These are phyloP conservation scores for Bipolaris sorokiniana DNA, from an alignment of 2,329 filamentous ascomycete species.

Conservation along the genomic window DNA sequence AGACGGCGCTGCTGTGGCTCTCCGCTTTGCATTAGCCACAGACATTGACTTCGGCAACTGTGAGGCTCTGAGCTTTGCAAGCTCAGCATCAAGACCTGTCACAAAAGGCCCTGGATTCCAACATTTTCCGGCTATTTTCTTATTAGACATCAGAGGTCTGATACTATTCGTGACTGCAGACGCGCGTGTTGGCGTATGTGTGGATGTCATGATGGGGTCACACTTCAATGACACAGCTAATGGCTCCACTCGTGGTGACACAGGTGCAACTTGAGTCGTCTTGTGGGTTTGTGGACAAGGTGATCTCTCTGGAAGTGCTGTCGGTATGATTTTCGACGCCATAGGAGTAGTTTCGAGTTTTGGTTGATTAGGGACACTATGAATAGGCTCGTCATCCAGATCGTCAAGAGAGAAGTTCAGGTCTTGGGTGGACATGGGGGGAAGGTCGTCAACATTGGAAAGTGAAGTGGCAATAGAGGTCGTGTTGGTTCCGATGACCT, in stretches of 20 bases:
- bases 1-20: not conserved
- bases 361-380: not conserved
- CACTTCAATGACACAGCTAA: not conserved
- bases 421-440: constrained; percentile 49
- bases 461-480: not conserved
- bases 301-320: not conserved
- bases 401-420: constrained; percentile 52
- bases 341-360: not conserved
- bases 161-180: not conserved
- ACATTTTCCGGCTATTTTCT: constrained; percentile 14
- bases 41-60: constrained; percentile 9
- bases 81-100: constrained; percentile 4
- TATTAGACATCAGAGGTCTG: not conserved
- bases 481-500: not conserved
- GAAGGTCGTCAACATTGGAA: constrained; percentile 10
- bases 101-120: constrained; percentile 11
- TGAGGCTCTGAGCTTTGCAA: constrained; percentile 12
- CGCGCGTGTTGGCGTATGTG: not conserved
- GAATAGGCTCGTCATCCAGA: constrained; percentile 37
- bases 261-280: not conserved
- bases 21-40: constrained; percentile 1
- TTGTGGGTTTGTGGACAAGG: not conserved
- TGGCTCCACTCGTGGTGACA: not conserved
- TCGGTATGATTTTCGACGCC: not conserved
- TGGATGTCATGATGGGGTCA: not conserved